phyloP scores from a whole-genome alignment of 2,329 filamentous ascomycete species.

The Nemania sp. region DNA sequence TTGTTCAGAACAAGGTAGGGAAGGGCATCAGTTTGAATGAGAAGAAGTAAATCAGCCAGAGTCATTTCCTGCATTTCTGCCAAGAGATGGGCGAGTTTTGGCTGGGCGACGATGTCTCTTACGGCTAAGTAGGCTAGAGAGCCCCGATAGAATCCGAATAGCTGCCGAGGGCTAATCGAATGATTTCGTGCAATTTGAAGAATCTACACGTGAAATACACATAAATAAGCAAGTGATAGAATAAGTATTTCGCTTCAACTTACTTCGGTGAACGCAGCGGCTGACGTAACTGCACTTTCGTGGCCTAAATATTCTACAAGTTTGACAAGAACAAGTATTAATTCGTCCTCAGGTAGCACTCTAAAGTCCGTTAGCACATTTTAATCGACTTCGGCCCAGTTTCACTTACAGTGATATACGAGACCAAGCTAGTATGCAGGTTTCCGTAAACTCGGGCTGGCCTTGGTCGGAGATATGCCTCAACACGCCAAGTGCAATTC shows the following conservation, averaged over 20 bases:
- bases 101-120: conserved; percentile 77
- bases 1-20: conserved; percentile 84
- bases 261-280: conserved; percentile 82
- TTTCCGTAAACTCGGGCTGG: conserved; percentile 73
- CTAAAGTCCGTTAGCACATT: conserved; percentile 43
- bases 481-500: conserved; percentile 71
- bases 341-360: conserved; percentile 76
- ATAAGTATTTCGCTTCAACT: conserved; percentile 18
- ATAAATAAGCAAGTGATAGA: neutral
- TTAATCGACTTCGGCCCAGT: neutral
- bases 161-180: conserved; percentile 63
- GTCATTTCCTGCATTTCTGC: conserved; percentile 80
- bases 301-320: conserved; percentile 88
- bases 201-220: conserved; percentile 46
- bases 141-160: conserved; percentile 89
- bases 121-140: conserved; percentile 81
- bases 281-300: conserved; percentile 76
- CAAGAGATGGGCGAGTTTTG: conserved; percentile 80
- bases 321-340: conserved; percentile 82
- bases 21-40: conserved; percentile 80
- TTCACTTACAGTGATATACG: conserved; percentile 71
- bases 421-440: conserved; percentile 84
- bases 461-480: conserved; percentile 73
- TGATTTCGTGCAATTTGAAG: conserved; percentile 71
- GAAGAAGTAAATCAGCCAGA: conserved; percentile 72